Base-by-base conservation (phyloP, 345 rosid genomes). In the Ceriops tagal region DNA sequence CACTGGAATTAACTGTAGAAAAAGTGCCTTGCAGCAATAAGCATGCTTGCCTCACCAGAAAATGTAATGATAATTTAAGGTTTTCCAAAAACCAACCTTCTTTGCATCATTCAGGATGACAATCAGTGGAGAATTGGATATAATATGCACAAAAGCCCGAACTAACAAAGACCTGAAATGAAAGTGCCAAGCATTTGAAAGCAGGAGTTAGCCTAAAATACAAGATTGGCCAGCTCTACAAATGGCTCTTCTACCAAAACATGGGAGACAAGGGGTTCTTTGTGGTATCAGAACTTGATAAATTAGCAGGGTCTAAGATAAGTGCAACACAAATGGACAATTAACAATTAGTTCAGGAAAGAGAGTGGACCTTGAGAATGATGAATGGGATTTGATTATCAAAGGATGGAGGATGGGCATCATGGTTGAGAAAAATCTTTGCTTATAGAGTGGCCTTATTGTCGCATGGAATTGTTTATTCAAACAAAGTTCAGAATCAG, bases 391-490 rank as follows among this genome's bases (percentile, higher is more conserved):
- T 59, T 85, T 80, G 67, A 77, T 57, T 58, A 95, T 81, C 77
- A 87, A 58, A 20, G 96, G 67, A 73, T 78, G 89, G 77, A 95
- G 73, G 72, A 92, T 71, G 5, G 99, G 96, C 83, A 82, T 79
- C 67, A 84, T 73, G 70, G 75, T 79, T 39, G 88, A 90, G 83
- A 86, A 95, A 71, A 84, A 90, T 2, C 96, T 84, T 72, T 95
- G 99, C 86, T 88, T 95, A 75, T 92, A 88, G 53, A 95, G 96
- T n/a, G 96, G 97, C 32, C 90, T 83, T 78, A 87, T 68, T 49
- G 80, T 82, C 62, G 99, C 90, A 80, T 92, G 92, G 71, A 85
- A 83, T 64, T 85, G 83, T 68, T 83, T 82, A 77, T 79, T 86
- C 67, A 95, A 82, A 73, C 92, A 89, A 78, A 64, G 76, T 75